Conservation (phyloP, 176 grass and related monocot species). For the Zea luxurians region DNA sequence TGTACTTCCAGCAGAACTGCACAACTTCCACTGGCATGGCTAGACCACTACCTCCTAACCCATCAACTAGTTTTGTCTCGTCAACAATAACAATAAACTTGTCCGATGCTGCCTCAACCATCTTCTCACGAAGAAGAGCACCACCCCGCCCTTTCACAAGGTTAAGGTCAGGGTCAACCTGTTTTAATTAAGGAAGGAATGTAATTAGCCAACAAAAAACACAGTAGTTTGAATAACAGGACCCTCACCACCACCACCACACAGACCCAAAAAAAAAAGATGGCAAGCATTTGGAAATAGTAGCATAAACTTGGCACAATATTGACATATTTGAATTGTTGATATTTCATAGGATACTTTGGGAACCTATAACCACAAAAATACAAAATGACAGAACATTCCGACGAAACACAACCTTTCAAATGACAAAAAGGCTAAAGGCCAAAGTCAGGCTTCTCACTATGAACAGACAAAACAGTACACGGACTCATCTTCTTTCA, state of each 20-base stretch:
- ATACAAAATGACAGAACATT: neutral
- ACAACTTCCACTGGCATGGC: conserved; percentile 98
- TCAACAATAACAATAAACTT: conserved; percentile 87
- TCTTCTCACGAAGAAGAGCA: conserved; percentile 97
- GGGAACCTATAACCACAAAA: neutral
- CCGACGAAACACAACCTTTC: neutral
- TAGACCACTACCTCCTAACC: conserved; percentile 83
- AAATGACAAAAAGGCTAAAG: neutral
- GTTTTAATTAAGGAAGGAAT: neutral
- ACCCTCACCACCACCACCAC: too few relatives aligned
- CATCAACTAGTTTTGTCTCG: conserved; percentile 88
- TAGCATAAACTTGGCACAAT: neutral
- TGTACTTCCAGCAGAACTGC: conserved; percentile 99
- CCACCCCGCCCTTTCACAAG: conserved; percentile 95
- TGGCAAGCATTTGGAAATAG: neutral
- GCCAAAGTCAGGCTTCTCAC: neutral
- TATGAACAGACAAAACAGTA: neutral
- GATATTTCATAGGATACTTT: neutral
- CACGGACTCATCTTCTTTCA: neutral
- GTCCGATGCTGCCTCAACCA: conserved; percentile 84
- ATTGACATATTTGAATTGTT: neutral
- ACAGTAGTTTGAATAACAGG: neutral
- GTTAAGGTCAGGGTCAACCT: conserved; percentile 98
- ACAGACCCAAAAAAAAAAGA: neutral
- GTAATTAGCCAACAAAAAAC: neutral